A percentile compares a stretch with the other conserved stretches of the same genome.
phyloP scores from a whole-genome alignment of 352 stramenopile species.

The Pythium myriotylum region DNA sequence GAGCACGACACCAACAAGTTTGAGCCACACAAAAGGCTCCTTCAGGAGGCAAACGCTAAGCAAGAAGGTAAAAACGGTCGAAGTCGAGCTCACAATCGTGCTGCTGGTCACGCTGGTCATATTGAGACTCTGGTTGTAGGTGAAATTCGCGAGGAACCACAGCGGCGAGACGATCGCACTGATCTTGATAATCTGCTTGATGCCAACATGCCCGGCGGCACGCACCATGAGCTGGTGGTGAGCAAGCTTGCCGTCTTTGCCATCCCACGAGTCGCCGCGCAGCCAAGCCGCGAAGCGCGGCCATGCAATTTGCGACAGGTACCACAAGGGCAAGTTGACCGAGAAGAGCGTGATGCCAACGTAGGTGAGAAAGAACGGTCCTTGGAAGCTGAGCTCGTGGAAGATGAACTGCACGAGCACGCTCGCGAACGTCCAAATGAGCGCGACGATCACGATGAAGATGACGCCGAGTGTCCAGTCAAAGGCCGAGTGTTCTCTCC shows the following conservation, averaged over 20 bases:
- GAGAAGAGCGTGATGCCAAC: conserved; percentile 87
- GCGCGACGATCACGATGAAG: conserved; percentile 72
- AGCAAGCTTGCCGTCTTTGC: conserved; percentile 41
- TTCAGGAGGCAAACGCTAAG: conserved; percentile 82
- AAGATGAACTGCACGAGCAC: conserved; percentile 91
- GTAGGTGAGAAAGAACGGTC: conserved; percentile 90
- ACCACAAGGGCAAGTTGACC: conserved; percentile 81
- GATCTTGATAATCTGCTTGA: conserved; percentile 43
- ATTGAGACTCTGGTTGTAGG: conserved; percentile 92
- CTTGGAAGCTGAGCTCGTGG: conserved; percentile 82
- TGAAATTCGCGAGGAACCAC: conserved; percentile 95
- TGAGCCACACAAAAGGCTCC: conserved; percentile 81
- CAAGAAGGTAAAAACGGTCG: conserved; percentile 93
- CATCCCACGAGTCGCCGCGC: conserved; percentile 31
- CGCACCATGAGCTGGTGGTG: conserved; percentile 38
- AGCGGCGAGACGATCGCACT: conserved; percentile 87
- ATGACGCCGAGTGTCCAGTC: conserved; percentile 73
- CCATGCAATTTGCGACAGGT: conserved; percentile 54
- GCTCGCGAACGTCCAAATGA: conserved; percentile 86
- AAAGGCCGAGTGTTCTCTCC: conserved; percentile 41
- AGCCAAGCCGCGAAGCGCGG: conserved; percentile 42
- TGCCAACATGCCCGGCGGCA: conserved; percentile 37
- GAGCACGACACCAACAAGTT: conserved; percentile 82
- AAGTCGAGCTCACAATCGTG: conserved; percentile 94
- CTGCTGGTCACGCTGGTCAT: conserved; percentile 94